Percentiles rank a stretch among this genome's conserved stretches.
These are phyloP conservation scores for Fraxinus greggii DNA, from an alignment of 305 asterid species.

Conservation along the genomic window DNA sequence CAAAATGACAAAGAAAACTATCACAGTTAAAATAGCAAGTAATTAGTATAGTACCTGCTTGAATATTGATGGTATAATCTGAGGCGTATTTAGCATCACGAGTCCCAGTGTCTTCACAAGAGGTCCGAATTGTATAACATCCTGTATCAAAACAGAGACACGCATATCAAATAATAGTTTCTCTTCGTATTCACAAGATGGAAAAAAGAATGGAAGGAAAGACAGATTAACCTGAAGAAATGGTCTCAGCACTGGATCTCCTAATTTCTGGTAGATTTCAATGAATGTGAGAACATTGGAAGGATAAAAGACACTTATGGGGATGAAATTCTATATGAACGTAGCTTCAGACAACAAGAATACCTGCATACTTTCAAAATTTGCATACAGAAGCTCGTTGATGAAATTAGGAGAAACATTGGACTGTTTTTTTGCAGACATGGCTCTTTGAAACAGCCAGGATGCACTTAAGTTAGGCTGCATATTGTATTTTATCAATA, in stretches of 20 bases:
- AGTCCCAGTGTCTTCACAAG: constrained; percentile 83
- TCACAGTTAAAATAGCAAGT: neutral
- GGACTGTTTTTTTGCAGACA: constrained; percentile 80
- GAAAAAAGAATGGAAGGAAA: neutral
- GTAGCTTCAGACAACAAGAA: neutral
- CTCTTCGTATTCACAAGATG: neutral
- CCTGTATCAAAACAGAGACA: constrained; percentile 39
- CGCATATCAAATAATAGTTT: constrained; percentile 12
- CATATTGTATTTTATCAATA: constrained; percentile 24
- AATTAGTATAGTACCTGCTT: constrained; percentile 52
- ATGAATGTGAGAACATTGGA: constrained; percentile 10
- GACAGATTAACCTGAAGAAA: constrained; percentile 75
- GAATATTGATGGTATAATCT: constrained; percentile 72
- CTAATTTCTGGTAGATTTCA: constrained; percentile 56
- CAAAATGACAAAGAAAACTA: neutral
- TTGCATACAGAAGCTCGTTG: constrained; percentile 77
- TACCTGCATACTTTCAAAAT: constrained; percentile 93
- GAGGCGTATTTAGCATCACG: constrained; percentile 69
- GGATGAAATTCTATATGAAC: neutral
- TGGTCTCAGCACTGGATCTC: constrained; percentile 93
- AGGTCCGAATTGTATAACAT: constrained; percentile 93
- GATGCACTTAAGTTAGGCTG: constrained; percentile 96
- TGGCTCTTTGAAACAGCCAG: constrained; percentile 96
- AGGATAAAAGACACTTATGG: neutral
- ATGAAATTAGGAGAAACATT: constrained; percentile 66